A percentile compares a stretch with the other conserved stretches of the same genome.
These are phyloP conservation scores for Melaleuca quinquenervia DNA, from an alignment of 345 rosid species.

Conservation along the genomic window DNA sequence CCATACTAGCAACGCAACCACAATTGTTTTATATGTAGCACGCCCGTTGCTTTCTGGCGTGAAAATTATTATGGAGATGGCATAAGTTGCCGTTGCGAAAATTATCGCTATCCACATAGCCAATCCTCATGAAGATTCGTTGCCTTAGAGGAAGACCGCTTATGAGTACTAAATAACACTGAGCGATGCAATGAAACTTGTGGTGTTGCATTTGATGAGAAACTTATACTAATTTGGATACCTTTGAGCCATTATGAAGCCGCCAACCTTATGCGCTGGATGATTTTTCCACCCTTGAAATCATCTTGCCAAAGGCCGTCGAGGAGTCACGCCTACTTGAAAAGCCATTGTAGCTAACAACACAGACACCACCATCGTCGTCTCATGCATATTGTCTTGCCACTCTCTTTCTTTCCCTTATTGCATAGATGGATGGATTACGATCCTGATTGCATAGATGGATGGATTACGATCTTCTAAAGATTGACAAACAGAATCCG, in stretches of 20 bases:
- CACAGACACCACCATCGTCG: neutral
- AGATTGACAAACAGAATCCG: neutral
- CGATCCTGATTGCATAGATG: accelerated
- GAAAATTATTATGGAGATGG: neutral
- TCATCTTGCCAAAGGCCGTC: too few species aligned
- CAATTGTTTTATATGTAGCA: neutral
- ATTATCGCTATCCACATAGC: neutral
- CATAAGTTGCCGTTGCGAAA: neutral
- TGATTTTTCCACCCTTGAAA: too few species aligned
- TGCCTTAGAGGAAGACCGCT: neutral
- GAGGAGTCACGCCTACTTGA: neutral
- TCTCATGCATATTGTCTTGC: neutral
- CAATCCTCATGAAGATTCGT: too few species aligned
- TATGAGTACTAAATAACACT: conserved; percentile 4
- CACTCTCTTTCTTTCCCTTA: neutral
- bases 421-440: neutral
- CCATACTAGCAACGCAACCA: neutral
- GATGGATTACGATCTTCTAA: neutral
- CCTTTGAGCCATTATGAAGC: neutral
- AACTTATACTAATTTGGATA: accelerated
- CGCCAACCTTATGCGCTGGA: neutral
- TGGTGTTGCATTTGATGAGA: neutral
- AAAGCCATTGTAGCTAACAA: neutral
- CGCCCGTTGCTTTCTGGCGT: neutral
- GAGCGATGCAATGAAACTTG: neutral